Evolutionary conservation across 371 early-diverging fungal genomes (phyloP).

Genomic region (Mortierella sp.): DNA sequence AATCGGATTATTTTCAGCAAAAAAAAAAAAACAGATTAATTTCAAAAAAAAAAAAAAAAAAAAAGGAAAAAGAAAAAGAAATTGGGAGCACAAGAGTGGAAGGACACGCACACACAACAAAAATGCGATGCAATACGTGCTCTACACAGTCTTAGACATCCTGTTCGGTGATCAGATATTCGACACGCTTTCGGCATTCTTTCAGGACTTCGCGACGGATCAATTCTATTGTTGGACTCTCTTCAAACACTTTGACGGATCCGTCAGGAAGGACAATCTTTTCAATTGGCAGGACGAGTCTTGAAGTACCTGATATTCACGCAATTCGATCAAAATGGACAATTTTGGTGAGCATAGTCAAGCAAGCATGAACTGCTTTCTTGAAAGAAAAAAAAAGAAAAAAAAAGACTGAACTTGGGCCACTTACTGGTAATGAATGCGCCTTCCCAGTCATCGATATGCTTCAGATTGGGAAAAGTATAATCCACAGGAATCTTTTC

Average conservation of each 20-base stretch:
- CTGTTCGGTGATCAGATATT: constrained; percentile 13
- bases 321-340: not conserved
- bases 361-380: not conserved
- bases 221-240: constrained; percentile 30
- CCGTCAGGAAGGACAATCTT: constrained; percentile 49
- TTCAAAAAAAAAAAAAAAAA: not conserved
- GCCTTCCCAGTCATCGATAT: constrained; percentile 66
- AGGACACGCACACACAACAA: too few relatives aligned
- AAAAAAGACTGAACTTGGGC: not conserved
- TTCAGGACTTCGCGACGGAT: constrained; percentile 32
- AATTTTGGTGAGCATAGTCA: not conserved
- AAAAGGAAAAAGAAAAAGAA: not conserved
- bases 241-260: constrained; percentile 20
- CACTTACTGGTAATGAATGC: constrained; percentile 71
- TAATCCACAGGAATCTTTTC: constrained; percentile 62
- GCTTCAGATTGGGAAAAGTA: constrained; percentile 62
- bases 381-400: not conserved
- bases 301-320: constrained; percentile 62
- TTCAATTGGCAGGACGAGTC: constrained; percentile 66
- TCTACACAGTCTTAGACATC: not conserved
- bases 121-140: not conserved
- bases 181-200: constrained; percentile 33
- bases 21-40: not conserved
- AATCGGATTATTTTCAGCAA: not conserved
- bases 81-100: not conserved